Base-by-base conservation (phyloP, 257 asterid genomes). In the Forsythia suspensa region DNA sequence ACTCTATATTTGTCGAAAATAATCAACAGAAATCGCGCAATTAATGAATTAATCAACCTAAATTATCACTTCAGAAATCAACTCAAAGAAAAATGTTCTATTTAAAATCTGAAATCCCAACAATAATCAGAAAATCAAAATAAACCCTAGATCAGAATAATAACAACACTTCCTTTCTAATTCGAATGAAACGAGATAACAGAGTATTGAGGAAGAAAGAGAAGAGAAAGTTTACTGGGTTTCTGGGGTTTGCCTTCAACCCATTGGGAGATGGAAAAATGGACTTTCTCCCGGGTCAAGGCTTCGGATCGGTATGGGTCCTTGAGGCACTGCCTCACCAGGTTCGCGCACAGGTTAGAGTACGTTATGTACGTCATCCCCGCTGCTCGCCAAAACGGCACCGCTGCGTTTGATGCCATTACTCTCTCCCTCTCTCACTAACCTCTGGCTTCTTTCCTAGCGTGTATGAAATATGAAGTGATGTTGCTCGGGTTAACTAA, bases 281-380 rank as follows among this genome's bases (percentile, higher is more conserved):
- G 98, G 83, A 95, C 97, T 88, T 90, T 90, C 90, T 95, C 99
- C 5, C 98, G 96, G 86, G 4, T 79, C 80, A 93, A 57, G 68
- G 97, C 87, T 79, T 95, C 97, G 78, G 97, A 74, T 79, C 84
- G 87, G 82, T 88, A 70, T 18, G 97, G 96, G 82, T 90, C 97
- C 79, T 90, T 95, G 80, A 93, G 91, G 70, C 99, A 93, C 82
- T 88, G 94, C 85, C 99, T 89, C 73, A 95, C 95, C 85, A 95
- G 48, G 73, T 83, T 93, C 0, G 99, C 98, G 79, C 99, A 93
- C 55, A 93, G 87, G 59, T 91, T 92, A 0, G 97, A 86, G 85
- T 95, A 92, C 18, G 97, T 92, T 76, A 93, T 87, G 90, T 95
- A 93, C 0, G 98, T 92, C 97, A 93, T 93, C 3, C 97, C 98